phyloP scores from a whole-genome alignment of 805 yeast genomes.

The Candida xyloterini region DNA sequence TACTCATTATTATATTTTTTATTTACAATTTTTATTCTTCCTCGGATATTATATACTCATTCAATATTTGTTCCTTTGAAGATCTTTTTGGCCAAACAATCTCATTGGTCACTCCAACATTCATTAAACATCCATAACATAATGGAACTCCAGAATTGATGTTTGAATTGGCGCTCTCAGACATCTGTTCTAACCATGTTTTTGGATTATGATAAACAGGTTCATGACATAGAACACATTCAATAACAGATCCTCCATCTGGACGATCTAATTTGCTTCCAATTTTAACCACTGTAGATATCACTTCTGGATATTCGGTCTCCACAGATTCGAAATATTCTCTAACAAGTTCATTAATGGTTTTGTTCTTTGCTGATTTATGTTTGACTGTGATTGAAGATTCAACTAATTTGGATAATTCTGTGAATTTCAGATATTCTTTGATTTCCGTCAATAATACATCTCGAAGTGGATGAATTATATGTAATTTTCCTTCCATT shows the following conservation, averaged over 20 bases:
- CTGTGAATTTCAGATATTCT: constrained; percentile 46
- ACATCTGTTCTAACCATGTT: constrained; percentile 65
- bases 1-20: background rate
- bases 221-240: constrained; percentile 57
- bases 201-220: constrained; percentile 56
- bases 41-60: constrained; percentile 25
- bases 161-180: constrained; percentile 32
- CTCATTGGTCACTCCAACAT: constrained; percentile 45
- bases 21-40: constrained; percentile 11
- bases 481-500: constrained; percentile 36
- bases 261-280: constrained; percentile 72
- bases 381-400: constrained; percentile 20
- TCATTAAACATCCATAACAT: constrained; percentile 77
- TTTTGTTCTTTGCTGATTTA: constrained; percentile 63
- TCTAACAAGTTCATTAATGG: constrained; percentile 74
- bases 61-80: constrained; percentile 27
- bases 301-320: constrained; percentile 79
- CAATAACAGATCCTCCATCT: constrained; percentile 2
- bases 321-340: constrained; percentile 73
- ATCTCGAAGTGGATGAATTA: constrained; percentile 73
- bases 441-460: constrained; percentile 65
- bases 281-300: constrained; percentile 88
- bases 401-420: constrained; percentile 35
- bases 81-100: constrained; percentile 32
- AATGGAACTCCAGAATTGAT: constrained; percentile 30